Base-by-base conservation (phyloP, 148 eudicot genomes). In the Rhododendron ferrugineum region DNA sequence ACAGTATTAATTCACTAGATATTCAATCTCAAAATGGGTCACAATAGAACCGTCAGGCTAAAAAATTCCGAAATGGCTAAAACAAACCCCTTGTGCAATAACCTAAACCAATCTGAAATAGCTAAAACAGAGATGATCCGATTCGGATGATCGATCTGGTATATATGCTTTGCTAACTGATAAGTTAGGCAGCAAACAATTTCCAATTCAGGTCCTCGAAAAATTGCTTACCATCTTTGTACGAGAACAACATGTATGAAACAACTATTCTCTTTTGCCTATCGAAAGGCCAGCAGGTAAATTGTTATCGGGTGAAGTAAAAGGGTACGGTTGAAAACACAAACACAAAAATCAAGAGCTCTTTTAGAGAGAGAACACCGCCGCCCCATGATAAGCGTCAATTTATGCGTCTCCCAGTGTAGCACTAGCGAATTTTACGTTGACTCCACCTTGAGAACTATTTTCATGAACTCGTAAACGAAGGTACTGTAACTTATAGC, bases 391-490 rank as follows among this genome's bases (percentile, higher is more conserved):
- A 37, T 72, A 56, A 30, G 75, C 47, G 30, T 36, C 37, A 54
- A 28, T 49, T 62, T n/a, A 6, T 11, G 52, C 0, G 18, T 36
- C 70, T 20, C 34, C 36, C 37, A 1, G 36, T 40, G 42, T 52
- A 11, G 26, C 62, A 72, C 34, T 58, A 28, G 76, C 42, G 20
- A 74, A 40, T 58, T 73, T 88, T 62, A 80, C 16, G 52, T 14
- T 36, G 89, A 94, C 86, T 96, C 99, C 86, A 96, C 97, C 82
- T 95, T 85, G 80, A 95, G 95, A 86, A 95, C 92, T 83, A 95
- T 87, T 92, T 94, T 96, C 98, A 95, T 96, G 89, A 89, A 94
- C 90, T 96, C 98, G 26, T 95, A 96, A 3, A 96, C 98, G 42
- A 96, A 94, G 90, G 7, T 5, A 6, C 44, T 40, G 44, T 96